Base-by-base conservation (phyloP, 352 stramenopile species). In the Globisporangium parvum region DNA sequence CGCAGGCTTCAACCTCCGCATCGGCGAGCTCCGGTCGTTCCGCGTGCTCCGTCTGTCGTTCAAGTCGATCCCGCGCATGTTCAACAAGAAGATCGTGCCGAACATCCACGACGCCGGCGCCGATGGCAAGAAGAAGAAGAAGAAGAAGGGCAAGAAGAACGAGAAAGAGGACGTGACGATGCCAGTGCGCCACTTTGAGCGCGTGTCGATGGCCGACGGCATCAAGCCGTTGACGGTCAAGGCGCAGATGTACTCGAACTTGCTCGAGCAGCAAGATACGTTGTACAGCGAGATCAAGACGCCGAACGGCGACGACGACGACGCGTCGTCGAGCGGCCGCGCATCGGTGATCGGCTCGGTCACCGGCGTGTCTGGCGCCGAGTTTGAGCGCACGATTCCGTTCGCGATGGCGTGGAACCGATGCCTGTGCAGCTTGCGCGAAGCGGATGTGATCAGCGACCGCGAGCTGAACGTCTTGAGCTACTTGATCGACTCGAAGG, bases 341-440 rank as follows among this genome's bases (percentile, higher is more conserved):
- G 67, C 72, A 14, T 92, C 81, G 24, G 71, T 77, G 48, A 55
- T 92, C 23, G 80, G 76, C 0, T 88, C 80, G 5, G 76, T 94
- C 42, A 91, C 80, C 0, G 84, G 84, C 37, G 69, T 94, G 26
- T 90, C 77, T 8, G 85, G 82, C 44, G 76, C 80, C 9, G 80
- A 91, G 51, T 95, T 93, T 59, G 80, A 93, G 60, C 82, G 85
- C 21, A 90, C 83, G 42, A 91, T 92, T 55, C 69, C 85, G 24
- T 95, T 95, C 51, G 85, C 85, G 9, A 92, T 93, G 80, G 85
- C 85, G 18, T 95, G 85, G 85, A 95, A 95, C 51, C 80, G 79
- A 9, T 92, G 79, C 31, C 53, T 95, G 35, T 59, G 60, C 15
- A 91, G 77, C 66, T 61, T 95, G 47, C 82, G 85, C 44, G 85